Evolutionary conservation across 371 early-diverging fungal genomes (phyloP).

Genomic region (Sporodiniella umbellata): DNA sequence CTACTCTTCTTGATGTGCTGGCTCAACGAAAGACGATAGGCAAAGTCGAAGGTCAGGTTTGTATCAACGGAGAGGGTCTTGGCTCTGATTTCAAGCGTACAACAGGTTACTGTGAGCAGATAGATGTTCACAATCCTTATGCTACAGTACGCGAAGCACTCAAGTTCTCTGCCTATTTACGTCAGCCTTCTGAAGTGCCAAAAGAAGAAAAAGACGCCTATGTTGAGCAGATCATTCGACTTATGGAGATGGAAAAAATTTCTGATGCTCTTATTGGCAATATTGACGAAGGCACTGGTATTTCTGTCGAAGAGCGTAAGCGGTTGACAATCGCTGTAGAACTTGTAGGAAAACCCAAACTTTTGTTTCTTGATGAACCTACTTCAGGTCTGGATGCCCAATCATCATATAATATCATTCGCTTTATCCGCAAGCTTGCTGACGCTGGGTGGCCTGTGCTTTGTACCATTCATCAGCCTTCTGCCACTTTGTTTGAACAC

Average conservation of each 20-base stretch:
- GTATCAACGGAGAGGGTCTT: constrained; percentile 58
- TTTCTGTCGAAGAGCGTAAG: constrained; percentile 66
- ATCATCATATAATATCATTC: constrained; percentile 69
- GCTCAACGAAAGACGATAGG: constrained; percentile 80
- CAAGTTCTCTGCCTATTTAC: constrained; percentile 68
- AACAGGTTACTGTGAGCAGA: constrained; percentile 82
- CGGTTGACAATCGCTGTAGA: constrained; percentile 68
- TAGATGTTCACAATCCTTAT: constrained; percentile 73
- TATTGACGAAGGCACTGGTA: constrained; percentile 54
- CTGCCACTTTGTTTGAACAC: constrained; percentile 73
- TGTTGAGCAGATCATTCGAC: constrained; percentile 67
- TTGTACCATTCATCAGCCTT: constrained; percentile 91
- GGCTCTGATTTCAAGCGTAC: constrained; percentile 62
- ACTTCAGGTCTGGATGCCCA: constrained; percentile 77
- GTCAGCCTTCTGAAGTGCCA: constrained; percentile 59
- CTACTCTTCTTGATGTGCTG: constrained; percentile 79
- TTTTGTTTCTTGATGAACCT: constrained; percentile 86
- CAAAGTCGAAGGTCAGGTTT: constrained; percentile 69
- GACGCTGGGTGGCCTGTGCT: constrained; percentile 64
- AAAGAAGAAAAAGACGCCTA: constrained; percentile 62
- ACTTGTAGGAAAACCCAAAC: constrained; percentile 71
- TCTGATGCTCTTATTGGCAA: constrained; percentile 62
- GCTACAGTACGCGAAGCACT: constrained; percentile 68
- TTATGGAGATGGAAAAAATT: constrained; percentile 63
- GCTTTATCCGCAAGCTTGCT: constrained; percentile 70